Conservation (phyloP, 148 eudicot genomes). For the Diospyros kaki region DNA sequence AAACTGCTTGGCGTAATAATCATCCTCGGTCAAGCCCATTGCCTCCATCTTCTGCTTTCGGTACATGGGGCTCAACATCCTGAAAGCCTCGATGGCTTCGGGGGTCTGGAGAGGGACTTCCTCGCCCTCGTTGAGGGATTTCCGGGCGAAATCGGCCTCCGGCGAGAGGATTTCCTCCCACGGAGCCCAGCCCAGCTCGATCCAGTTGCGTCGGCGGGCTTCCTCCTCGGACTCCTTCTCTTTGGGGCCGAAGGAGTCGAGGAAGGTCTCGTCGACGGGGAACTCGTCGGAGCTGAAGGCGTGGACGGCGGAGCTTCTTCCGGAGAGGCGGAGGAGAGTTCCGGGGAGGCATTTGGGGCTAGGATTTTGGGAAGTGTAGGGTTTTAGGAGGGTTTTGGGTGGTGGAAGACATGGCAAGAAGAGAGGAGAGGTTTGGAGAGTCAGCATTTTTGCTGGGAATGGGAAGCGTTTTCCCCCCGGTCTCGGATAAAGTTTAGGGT, state of each 20-base stretch:
- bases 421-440: slow-evolving; percentile 43
- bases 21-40: slow-evolving; percentile 82
- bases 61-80: slow-evolving; percentile 79
- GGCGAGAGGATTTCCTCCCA: slow-evolving; percentile 94
- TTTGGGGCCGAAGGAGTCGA: slow-evolving; percentile 58
- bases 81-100: slow-evolving; percentile 84
- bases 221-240: slow-evolving; percentile 67
- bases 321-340: neutral
- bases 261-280: slow-evolving; percentile 82
- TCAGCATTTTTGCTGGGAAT: slow-evolving; percentile 37
- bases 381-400: slow-evolving; percentile 40
- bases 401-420: slow-evolving; percentile 12
- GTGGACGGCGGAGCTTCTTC: slow-evolving; percentile 11
- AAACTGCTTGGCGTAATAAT: slow-evolving; percentile 75
- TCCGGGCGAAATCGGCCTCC: slow-evolving; percentile 76
- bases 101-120: slow-evolving; percentile 70
- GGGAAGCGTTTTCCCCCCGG: too few species aligned
- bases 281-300: slow-evolving; percentile 62
- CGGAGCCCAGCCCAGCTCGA: slow-evolving; percentile 93
- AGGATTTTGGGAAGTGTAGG: slow-evolving; percentile 24
- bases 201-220: slow-evolving; percentile 84
- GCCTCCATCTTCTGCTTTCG: slow-evolving; percentile 66
- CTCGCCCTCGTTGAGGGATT: slow-evolving; percentile 80
- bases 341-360: slow-evolving; percentile 8
- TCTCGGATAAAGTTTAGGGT: too few species aligned